Percentiles rank a stretch among this genome's conserved stretches.
These are phyloP conservation scores for Fagopyrum tataricum DNA, from an alignment of 148 eudicot genomes.

Conservation along the genomic window DNA sequence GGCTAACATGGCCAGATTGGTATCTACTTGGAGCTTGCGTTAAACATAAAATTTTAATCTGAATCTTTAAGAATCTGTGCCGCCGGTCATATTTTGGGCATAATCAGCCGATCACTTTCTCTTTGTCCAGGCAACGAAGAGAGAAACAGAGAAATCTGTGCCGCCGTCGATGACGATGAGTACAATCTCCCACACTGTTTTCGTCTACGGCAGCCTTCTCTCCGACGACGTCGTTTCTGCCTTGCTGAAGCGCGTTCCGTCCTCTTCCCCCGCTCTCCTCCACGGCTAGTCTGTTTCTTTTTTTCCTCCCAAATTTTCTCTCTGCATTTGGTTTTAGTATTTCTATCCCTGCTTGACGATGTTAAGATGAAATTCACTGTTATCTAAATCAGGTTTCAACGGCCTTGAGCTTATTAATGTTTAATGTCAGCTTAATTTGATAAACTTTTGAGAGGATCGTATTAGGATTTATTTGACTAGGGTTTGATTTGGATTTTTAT, in stretches of 20 bases:
- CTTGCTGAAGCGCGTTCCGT: conserved; percentile 54
- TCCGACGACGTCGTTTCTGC: conserved; percentile 68
- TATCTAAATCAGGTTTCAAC: neutral
- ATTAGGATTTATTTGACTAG: neutral
- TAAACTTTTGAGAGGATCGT: neutral
- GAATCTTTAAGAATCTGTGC: neutral
- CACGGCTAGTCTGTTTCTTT: conserved; percentile 37
- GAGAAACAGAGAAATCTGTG: neutral
- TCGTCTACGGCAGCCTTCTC: conserved; percentile 81
- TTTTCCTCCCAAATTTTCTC: neutral
- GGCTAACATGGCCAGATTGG: too few relatives aligned
- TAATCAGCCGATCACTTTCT: neutral
- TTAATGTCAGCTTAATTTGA: neutral
- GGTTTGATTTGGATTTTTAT: neutral
- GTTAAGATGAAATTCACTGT: neutral
- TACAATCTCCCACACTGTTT: conserved; percentile 36
- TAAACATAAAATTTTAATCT: neutral
- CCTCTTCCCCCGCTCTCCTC: conserved; percentile 49
- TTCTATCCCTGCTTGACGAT: neutral
- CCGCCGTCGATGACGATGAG: conserved; percentile 11
- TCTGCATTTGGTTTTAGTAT: neutral
- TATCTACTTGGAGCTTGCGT: neutral
- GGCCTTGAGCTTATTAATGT: neutral
- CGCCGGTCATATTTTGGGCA: neutral
- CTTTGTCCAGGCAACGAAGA: neutral